Conservation (phyloP, 2,329 filamentous ascomycete genomes). For the Penicillium sp. region DNA sequence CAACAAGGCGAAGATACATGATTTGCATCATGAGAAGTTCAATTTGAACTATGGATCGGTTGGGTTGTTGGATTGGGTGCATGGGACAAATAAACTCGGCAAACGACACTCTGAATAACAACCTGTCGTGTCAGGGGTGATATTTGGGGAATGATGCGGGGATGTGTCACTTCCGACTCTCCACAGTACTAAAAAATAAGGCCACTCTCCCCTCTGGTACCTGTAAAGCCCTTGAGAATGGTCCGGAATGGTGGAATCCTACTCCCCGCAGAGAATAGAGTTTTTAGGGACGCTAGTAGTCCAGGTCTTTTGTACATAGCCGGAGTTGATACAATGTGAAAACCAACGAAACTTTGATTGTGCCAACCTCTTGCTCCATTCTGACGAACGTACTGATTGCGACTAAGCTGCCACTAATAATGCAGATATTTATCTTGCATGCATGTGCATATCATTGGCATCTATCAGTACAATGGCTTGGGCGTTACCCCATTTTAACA, state of each 20-base stretch:
- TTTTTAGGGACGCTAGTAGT: too few species aligned
- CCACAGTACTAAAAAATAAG: too few species aligned
- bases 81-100: constrained; percentile 46
- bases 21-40: constrained; percentile 59
- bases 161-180: not conserved
- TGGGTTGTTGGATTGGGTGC: constrained; percentile 56
- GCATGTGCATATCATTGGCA: not conserved
- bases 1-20: constrained; percentile 50
- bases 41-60: constrained; percentile 55
- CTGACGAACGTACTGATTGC: too few species aligned
- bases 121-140: not conserved
- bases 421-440: not conserved
- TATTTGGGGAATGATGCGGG: not conserved
- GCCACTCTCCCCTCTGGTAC: too few species aligned
- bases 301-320: too few species aligned
- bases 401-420: not conserved
- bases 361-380: too few species aligned
- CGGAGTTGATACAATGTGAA: too few species aligned
- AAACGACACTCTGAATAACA: constrained; percentile 16
- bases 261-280: too few species aligned
- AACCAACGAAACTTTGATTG: too few species aligned
- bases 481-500: not conserved
- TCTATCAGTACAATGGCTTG: not conserved
- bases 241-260: too few species aligned
- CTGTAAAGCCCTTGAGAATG: too few species aligned